Base-by-base conservation (phyloP, 805 yeast genomes). In the Sugiyamaella qingdaonensis region DNA sequence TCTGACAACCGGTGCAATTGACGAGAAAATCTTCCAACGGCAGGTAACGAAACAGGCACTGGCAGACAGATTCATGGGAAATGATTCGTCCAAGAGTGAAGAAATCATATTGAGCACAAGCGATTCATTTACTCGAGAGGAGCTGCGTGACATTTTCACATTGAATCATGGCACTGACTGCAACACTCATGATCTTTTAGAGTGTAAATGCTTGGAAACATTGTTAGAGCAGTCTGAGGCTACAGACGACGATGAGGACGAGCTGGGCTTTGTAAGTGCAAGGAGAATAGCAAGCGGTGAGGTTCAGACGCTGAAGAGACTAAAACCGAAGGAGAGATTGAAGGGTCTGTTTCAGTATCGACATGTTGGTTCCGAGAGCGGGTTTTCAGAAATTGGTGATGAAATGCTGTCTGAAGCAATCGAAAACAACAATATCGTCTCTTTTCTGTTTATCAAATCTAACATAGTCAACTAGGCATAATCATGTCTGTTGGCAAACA, bases 1-100 rank as follows among this genome's bases (percentile, higher is more conserved):
- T 16, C 70, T 94, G 42, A 86, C 96, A 2, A 82, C 95, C 0
- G 99, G 98, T 0, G 82, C 91, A 52, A 86, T 90, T 34, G 99
- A 94, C 66, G 99, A 94, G 66, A 92, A 91, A 70, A 91, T 94
- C 2, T 84, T 86, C 55, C 98, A 94, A 66, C 74, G 99, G 16
- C 99, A 94, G 67, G 71, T 91, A 51, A 84, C 88, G 75, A 94
- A 94, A 67, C 80, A 74, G 52, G 90, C 85, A 50, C 70, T 92
- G 48, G 86, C 96, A 46, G 84, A 84, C 56, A 82, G 81, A 58
- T 85, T 92, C 60, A 75, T 80, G 58, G 54, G 43, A 58, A 8
- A 68, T 64, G 21, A 37, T 14, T 33, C 27, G 14, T 48, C 52
- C n/a, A 43, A 46, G 46, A 21, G 14, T 35, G 14, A 27, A 21